phyloP scores from a whole-genome alignment of 345 rosid species.

The Chamaenerion angustifolium region DNA sequence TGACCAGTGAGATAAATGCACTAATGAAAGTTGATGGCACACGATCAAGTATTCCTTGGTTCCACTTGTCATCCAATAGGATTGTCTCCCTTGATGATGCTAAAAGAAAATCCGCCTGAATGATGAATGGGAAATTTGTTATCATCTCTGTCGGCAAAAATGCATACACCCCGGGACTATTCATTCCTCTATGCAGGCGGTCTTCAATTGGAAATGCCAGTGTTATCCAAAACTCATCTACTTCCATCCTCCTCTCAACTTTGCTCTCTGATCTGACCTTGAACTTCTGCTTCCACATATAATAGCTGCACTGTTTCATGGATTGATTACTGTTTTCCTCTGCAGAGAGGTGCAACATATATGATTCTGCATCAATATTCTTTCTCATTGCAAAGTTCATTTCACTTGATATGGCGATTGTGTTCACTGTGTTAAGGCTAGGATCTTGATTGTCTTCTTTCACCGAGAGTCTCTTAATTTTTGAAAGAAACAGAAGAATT shows the following conservation, averaged over 20 bases:
- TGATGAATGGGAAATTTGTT: slow-evolving; percentile 49
- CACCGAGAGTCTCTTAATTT: slow-evolving; percentile 54
- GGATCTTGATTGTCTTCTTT: slow-evolving; percentile 40
- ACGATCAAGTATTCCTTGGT: slow-evolving; percentile 62
- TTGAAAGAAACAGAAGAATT: slow-evolving; percentile 40
- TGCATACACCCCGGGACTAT: slow-evolving; percentile 53
- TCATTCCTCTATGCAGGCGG: slow-evolving; percentile 35
- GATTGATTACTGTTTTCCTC: slow-evolving; percentile 9
- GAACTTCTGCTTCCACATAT: slow-evolving; percentile 65
- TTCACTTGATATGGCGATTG: slow-evolving; percentile 43
- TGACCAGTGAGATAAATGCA: slow-evolving; percentile 47
- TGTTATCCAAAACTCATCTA: slow-evolving; percentile 55
- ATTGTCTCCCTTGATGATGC: slow-evolving; percentile 65
- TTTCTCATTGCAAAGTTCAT: slow-evolving; percentile 35
- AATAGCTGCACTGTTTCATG: slow-evolving; percentile 37
- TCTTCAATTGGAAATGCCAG: slow-evolving; percentile 58
- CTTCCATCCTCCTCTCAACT: slow-evolving; percentile 52
- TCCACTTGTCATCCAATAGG: slow-evolving; percentile 49
- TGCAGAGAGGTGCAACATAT: slow-evolving; percentile 43
- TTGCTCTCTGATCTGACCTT: slow-evolving; percentile 37
- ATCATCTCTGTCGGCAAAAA: slow-evolving; percentile 77
- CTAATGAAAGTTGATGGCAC: slow-evolving; percentile 44
- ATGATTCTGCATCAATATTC: slow-evolving; percentile 65
- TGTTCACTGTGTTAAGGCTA: slow-evolving; percentile 22
- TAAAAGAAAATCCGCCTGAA: slow-evolving; percentile 59